Percentiles rank a stretch among this genome's conserved stretches.
Conservation (phyloP, 2,329 filamentous ascomycete genomes). For the Beauveria sp. region DNA sequence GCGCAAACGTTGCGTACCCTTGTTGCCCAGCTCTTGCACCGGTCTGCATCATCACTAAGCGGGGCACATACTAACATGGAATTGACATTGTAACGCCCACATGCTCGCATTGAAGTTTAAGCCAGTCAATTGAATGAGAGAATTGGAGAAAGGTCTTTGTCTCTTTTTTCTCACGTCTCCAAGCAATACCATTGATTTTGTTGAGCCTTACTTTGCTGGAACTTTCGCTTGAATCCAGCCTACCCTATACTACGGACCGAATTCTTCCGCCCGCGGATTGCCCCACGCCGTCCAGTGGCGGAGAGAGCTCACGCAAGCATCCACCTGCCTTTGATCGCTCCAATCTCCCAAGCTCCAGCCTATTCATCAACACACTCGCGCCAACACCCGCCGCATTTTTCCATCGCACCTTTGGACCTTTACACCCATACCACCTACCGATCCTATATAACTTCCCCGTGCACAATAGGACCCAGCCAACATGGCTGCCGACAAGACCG, state of each 20-base stretch:
- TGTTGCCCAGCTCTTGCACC: too few relatives aligned
- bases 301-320: slow-evolving; percentile 5
- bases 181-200: too few relatives aligned
- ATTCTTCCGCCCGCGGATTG: slow-evolving; percentile 4
- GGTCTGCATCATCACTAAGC: too few relatives aligned
- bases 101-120: too few relatives aligned
- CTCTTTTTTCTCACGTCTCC: too few relatives aligned
- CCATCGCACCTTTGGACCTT: not conserved
- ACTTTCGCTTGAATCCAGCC: not conserved
- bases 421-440: too few relatives aligned
- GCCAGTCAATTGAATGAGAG: too few relatives aligned
- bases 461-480: slow-evolving; percentile 15
- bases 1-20: too few relatives aligned
- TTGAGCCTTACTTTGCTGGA: too few relatives aligned
- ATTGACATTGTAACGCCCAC: too few relatives aligned
- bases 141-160: too few relatives aligned
- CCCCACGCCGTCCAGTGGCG: not conserved
- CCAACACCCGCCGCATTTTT: not conserved
- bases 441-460: not conserved
- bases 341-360: slow-evolving; percentile 5
- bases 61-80: too few relatives aligned
- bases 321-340: not conserved
- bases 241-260: slow-evolving; percentile 10
- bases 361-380: not conserved
- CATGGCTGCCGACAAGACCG: slow-evolving; percentile 28